Evolutionary conservation across 73 alveolate genomes (phyloP), one percentile per base, ranked within the genome.

Genomic region (Paramecium octaurelia): DNA sequence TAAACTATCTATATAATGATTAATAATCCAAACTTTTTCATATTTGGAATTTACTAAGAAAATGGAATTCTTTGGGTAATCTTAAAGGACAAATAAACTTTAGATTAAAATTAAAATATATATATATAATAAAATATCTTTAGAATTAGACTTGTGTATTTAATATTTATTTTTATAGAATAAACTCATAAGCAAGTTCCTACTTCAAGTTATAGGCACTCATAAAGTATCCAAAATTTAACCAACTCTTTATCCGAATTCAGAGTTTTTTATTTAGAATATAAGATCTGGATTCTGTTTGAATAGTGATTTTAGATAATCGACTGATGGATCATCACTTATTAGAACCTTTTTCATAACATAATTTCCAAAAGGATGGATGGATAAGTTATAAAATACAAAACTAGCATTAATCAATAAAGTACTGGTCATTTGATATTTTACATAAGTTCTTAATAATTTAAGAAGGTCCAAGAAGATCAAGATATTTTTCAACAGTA

Each of bases 291-390:
- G 91, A 42, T 80, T 12, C 29, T 80, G 48, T 80, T 48, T 34
- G 16, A 80, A 12, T 20, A 80, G 9, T 4, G 9, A 6, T 48
- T 44, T 80, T 12, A 80, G n/a, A 16, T 4, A 36, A 10, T 73
- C 42, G 35, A 73, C 60, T 24, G 91, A 48, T 2, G 91, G 91
- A 43, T 48, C 70, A 44, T 16, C 44, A 43, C 42, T 44, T 6
- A 44, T 80, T 11, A 80, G 73, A 23, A 80, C 91, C 36, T 80
- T 80, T 64, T 80, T 80, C 57, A 80, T 80, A 24, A 80, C 91
- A 80, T 80, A 80, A 29, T 80, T 80, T 27, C 91, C 91, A 48
- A 12, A 80, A 24, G 91, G 91, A 80, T 80, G 35, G 21, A 80
- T 48, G 27, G 91, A 80, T 12, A 80, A 24, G 57, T 80, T 40